Evolutionary conservation across 495 filamentous ascomycete species (phyloP), one percentile per base, ranked within the genome.

Genomic region (Chaetomium tenue): DNA sequence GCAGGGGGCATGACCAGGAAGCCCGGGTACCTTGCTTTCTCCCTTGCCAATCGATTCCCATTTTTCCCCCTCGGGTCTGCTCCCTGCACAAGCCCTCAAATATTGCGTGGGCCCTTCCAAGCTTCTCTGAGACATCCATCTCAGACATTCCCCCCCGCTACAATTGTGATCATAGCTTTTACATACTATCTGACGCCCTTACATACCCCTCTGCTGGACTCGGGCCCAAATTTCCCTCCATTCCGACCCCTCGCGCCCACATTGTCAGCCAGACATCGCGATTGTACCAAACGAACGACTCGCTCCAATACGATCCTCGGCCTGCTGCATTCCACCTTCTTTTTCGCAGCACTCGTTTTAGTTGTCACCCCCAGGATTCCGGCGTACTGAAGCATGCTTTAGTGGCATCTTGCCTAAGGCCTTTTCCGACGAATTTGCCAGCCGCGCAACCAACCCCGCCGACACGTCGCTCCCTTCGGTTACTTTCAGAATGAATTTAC

Each of bases 401-500:
- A 70, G 62, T 63, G 61, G 65, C 51, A 67, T 37, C 33, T 5
- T 25, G 15, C 28, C 6, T 30, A 30, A 30, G 6, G 6, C n/a
- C 20, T 55, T 16, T 33, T 61, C 50, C 58, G 59, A 63, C 57
- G 20, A 66, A 61, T 68, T 64, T 60, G 33, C 48, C 25, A 46
- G 30, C 25, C 52, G 60, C 61, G 55, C 61, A 28, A 48, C 57
- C 51, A 63, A 47, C 46, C 63, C 50, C 61, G 37, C 55, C 60
- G 60, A 69, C 67, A 58, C 48, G 63, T 56, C 54, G 20, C 58
- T 40, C 22, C 16, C 15, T 18, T 25, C 28, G 15, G 54, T 54
- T 37, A 51, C 26, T 22, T 59, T 60, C 74, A 75, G 61, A 51
- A 75, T 74, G 70, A 71, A 53, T 63, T 65, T 44, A 56, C 58